Evolutionary conservation across 208 protist species (phyloP).

Genomic region (Leishmania major): DNA sequence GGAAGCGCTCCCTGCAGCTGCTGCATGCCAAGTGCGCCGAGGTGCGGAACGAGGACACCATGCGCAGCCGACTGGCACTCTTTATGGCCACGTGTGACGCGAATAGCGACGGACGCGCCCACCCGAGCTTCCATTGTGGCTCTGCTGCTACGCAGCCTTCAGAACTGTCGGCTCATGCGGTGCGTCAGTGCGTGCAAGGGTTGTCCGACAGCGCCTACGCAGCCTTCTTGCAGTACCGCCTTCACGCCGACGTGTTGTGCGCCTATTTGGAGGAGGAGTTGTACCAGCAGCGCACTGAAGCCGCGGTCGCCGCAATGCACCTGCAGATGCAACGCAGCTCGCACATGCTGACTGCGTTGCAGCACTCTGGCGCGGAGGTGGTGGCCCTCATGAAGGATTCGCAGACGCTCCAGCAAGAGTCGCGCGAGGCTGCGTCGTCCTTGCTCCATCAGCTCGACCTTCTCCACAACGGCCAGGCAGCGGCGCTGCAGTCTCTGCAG

Average conservation of each 20-base stretch:
- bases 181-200: conserved; percentile 47
- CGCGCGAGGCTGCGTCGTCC: conserved; percentile 29
- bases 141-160: conserved; percentile 1
- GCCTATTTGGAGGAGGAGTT: conserved; percentile 83
- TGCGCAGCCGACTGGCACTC: conserved; percentile 74
- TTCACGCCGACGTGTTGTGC: conserved; percentile 84
- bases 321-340: conserved; percentile 38
- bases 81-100: conserved; percentile 77
- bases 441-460: conserved; percentile 41
- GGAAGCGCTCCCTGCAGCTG: conserved; percentile 59
- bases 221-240: conserved; percentile 85
- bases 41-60: conserved; percentile 49
- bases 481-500: conserved; percentile 42
- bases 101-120: conserved; percentile 59
- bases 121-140: conserved; percentile 38
- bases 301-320: conserved; percentile 61
- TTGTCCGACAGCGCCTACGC: conserved; percentile 71
- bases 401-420: conserved; percentile 39
- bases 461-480: conserved; percentile 39
- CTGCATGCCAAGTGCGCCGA: conserved; percentile 51
- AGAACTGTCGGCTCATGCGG: conserved; percentile 3
- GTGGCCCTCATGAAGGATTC: conserved; percentile 21
- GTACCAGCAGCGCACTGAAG: conserved; percentile 88
- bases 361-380: conserved; percentile 35
- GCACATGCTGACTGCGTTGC: conserved; percentile 38